Percentiles rank a stretch among this genome's conserved stretches.
Evolutionary conservation across 2,329 filamentous ascomycete species (phyloP).

Genomic region (Byssothecium circinans): DNA sequence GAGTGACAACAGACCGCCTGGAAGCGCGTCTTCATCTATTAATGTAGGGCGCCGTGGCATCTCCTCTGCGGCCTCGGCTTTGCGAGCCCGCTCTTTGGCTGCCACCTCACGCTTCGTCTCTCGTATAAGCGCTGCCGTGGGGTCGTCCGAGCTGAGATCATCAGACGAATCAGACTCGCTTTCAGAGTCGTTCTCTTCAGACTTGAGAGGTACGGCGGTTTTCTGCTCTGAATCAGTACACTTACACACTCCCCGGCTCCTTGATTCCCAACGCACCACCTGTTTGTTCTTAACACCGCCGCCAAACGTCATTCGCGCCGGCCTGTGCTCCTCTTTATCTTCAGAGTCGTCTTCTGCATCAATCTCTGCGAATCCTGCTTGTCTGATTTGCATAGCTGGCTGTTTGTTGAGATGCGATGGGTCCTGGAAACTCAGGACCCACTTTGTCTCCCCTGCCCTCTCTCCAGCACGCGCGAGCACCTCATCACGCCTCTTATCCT

Average conservation of each 20-base stretch:
- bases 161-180: constrained; percentile 34
- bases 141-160: constrained; percentile 48
- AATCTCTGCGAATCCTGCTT: constrained; percentile 59
- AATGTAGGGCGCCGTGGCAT: constrained; percentile 58
- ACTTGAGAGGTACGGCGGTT: constrained; percentile 18
- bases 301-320: constrained; percentile 53
- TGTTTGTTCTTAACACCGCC: constrained; percentile 48
- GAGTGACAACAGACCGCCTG: constrained; percentile 65
- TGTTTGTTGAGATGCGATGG: constrained; percentile 46
- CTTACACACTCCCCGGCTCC: constrained; percentile 1
- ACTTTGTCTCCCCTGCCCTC: constrained; percentile 70
- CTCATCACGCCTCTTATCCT: constrained; percentile 65
- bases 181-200: constrained; percentile 29
- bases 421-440: constrained; percentile 66
- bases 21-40: constrained; percentile 63
- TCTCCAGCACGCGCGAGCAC: constrained; percentile 62
- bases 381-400: constrained; percentile 55
- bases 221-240: constrained; percentile 24
- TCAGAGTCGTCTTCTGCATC: constrained; percentile 46
- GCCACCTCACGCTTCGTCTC: constrained; percentile 50
- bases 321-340: constrained; percentile 35
- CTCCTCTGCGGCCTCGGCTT: constrained; percentile 53
- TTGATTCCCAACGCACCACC: constrained; percentile 15
- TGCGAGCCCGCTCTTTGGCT: constrained; percentile 47
- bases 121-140: constrained; percentile 48